Conservation (phyloP, 257 asterid genomes). For the Rubia yunnanensis region DNA sequence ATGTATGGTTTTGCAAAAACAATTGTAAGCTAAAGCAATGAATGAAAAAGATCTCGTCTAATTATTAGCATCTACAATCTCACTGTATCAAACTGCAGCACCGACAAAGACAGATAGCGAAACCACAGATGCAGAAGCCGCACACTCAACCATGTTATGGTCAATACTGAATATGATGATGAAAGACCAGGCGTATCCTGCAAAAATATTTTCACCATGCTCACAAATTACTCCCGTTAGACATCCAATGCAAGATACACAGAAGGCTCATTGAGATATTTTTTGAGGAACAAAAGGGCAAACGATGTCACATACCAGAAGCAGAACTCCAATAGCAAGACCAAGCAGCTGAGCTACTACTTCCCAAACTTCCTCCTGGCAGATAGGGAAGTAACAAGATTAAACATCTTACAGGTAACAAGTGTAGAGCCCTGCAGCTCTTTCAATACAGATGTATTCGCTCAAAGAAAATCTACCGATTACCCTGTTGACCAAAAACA, state of each 20-base stretch:
- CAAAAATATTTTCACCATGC: conserved; percentile 25
- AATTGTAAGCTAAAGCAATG: background rate
- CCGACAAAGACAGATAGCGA: conserved; percentile 83
- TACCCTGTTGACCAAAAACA: background rate
- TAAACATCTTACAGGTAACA: conserved; percentile 5
- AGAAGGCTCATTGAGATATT: background rate
- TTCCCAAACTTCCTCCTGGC: conserved; percentile 99
- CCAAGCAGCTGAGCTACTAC: conserved; percentile 93
- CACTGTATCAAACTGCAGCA: conserved; percentile 74
- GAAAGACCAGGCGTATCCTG: conserved; percentile 75
- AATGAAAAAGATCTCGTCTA: background rate
- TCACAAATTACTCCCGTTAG: background rate
- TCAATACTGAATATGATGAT: conserved; percentile 54
- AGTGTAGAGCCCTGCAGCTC: background rate
- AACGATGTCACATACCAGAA: conserved; percentile 46
- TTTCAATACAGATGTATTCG: background rate
- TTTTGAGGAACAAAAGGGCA: background rate
- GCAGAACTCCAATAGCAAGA: conserved; percentile 75
- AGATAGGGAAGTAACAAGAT: conserved; percentile 15
- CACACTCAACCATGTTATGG: conserved; percentile 59
- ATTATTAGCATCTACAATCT: conserved; percentile 16
- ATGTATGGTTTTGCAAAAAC: conserved; percentile 11
- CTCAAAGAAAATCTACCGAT: background rate
- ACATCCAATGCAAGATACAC: background rate
- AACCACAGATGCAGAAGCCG: conserved; percentile 91